phyloP scores from a whole-genome alignment of 176 grass and related monocot genomes.

The Ensete ventricosum region DNA sequence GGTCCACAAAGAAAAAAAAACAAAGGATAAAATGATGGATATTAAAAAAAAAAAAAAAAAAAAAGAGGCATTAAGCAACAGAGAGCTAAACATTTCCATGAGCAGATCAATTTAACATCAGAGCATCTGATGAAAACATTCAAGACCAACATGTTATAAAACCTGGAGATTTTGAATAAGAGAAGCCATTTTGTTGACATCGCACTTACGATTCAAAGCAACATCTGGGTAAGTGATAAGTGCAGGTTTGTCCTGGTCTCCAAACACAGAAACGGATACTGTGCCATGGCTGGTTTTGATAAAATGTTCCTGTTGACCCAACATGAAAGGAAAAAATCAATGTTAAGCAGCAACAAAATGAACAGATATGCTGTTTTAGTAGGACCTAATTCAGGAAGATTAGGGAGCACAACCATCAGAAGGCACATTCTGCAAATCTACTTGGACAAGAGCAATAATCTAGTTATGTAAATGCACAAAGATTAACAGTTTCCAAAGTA shows the following conservation, averaged over 20 bases:
- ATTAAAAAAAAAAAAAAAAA: background rate
- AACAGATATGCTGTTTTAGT: no score
- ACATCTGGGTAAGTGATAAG: conserved; percentile 23
- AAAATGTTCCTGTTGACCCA: conserved; percentile 11
- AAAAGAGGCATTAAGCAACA: background rate
- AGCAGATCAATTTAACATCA: background rate
- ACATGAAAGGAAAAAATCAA: background rate
- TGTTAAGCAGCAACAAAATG: background rate
- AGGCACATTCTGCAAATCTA: no score
- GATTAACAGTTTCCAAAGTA: no score
- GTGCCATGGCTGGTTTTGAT: conserved; percentile 7
- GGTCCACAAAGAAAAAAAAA: background rate
- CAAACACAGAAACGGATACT: conserved; percentile 12
- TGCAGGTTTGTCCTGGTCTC: conserved; percentile 15
- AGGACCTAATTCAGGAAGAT: no score
- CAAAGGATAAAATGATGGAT: background rate
- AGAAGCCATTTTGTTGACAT: background rate
- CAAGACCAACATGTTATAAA: background rate
- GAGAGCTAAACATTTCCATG: no score
- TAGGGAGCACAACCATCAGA: no score
- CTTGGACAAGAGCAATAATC: no score
- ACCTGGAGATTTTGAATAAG: background rate
- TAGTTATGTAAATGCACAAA: no score
- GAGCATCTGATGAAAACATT: background rate
- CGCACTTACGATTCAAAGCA: conserved; percentile 18